Conservation (phyloP, 305 asterid species). For the Rubia occidens region DNA sequence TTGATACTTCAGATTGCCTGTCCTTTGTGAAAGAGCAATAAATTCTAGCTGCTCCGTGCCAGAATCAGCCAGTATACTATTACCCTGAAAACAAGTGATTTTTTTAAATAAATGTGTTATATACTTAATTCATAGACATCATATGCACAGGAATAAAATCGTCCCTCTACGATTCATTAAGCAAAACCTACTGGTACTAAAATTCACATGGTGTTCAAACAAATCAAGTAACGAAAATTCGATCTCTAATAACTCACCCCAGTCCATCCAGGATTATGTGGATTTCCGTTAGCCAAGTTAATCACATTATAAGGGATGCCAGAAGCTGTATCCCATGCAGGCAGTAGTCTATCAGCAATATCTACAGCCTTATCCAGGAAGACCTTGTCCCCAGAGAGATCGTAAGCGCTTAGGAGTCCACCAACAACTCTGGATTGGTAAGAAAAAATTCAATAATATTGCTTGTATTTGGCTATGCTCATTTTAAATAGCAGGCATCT, state of each 20-base stretch:
- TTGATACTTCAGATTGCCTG: slow-evolving; percentile 84
- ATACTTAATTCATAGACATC: slow-evolving; percentile 1
- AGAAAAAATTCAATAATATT: slow-evolving; percentile 24
- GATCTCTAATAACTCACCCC: slow-evolving; percentile 49
- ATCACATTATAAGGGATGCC: slow-evolving; percentile 87
- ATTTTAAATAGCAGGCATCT: slow-evolving; percentile 1
- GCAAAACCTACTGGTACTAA: slow-evolving; percentile 2
- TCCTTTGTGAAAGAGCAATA: slow-evolving; percentile 96
- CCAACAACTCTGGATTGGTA: slow-evolving; percentile 78
- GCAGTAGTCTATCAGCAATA: slow-evolving; percentile 86
- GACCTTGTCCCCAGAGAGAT: slow-evolving; percentile 81
- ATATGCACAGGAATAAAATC: not conserved
- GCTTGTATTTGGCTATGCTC: not conserved
- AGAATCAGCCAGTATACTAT: slow-evolving; percentile 91
- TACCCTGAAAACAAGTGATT: slow-evolving; percentile 46
- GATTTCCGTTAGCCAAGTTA: slow-evolving; percentile 75
- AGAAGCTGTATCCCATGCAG: slow-evolving; percentile 88
- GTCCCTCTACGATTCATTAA: not conserved
- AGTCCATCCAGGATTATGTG: slow-evolving; percentile 97
- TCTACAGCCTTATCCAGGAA: slow-evolving; percentile 90
- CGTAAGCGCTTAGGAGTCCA: slow-evolving; percentile 90
- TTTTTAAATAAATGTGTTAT: not conserved
- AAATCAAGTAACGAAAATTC: slow-evolving; percentile 1
- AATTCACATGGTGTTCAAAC: not conserved
- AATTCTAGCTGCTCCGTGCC: slow-evolving; percentile 97